Base-by-base conservation (phyloP, 345 rosid species). In the Aethionema arabicum region DNA sequence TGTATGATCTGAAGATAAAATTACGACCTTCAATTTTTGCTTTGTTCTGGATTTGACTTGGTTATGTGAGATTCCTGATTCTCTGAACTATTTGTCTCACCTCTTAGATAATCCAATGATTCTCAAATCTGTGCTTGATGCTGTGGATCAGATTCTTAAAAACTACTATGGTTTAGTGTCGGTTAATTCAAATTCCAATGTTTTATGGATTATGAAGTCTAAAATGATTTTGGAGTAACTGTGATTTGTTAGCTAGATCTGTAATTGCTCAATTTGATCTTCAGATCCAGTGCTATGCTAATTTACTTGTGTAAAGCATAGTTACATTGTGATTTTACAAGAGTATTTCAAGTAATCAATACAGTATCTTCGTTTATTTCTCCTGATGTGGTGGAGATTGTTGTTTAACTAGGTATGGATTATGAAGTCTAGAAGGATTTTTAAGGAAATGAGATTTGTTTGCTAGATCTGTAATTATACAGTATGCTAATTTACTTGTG, bases 381-480 rank as follows among this genome's bases (percentile, higher is more conserved):
- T 8, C 27, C 11, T 61, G 57, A 59, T 29, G 16, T 53, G 48
- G 48, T 36, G 37, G 16, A 8, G 4, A 16, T 47, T 58, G 31
- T 27, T 27, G 7, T 10, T 16, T 14, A 2, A 52, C 6, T 68
- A 87, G 97, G 97, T 37, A 10, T 37, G 11, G 39, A 8, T 61
- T 29, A n/a, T 41, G 45, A 6, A 8, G 45, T 9, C 47, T 61
- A 8, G 14, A 42, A 11, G 31, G 1, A 9, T 10, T 49, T 5
- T 27, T 2, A n/a, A 27, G 9, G 27, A 47, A 12, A 10, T 16
- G 40, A 32, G 16, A 21, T 27, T 33, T 7, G n/a, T 4, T 10
- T 27, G 38, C 3, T 48, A 52, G 33, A 63, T 63, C 64, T 66
- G 21, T 35, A 35, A 35, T 35, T 5, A 3, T n/a, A n/a, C n/a